These are phyloP conservation scores for Hydrangea macrophylla DNA, from an alignment of 148 eudicot species.

Conservation along the genomic window DNA sequence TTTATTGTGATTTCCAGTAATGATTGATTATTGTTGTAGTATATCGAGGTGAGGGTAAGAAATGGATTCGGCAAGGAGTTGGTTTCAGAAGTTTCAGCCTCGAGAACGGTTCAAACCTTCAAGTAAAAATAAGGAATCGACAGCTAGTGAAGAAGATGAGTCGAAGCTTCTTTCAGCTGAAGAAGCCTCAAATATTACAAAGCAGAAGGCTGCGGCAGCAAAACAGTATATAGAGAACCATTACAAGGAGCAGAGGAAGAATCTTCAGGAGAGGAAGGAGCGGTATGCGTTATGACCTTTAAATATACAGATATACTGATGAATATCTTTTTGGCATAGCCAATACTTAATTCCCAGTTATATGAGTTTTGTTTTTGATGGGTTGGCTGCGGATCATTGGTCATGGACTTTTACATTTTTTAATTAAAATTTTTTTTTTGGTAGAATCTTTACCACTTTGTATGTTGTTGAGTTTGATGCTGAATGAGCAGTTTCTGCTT, in stretches of 20 bases:
- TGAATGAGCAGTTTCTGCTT: too few species aligned
- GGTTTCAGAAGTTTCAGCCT: constrained; percentile 86
- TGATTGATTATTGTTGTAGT: constrained; percentile 13
- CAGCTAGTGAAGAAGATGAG: constrained; percentile 43
- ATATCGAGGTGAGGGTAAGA: constrained; percentile 14
- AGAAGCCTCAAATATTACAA: constrained; percentile 70
- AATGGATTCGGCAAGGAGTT: constrained; percentile 89
- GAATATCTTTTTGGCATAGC: neutral
- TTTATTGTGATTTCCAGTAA: neutral
- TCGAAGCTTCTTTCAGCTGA: constrained; percentile 43
- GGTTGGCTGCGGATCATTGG: too few species aligned
- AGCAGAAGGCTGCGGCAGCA: constrained; percentile 86
- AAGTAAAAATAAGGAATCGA: constrained; percentile 55
- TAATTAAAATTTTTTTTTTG: too few species aligned
- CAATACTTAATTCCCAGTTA: too few species aligned
- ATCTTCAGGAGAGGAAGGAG: constrained; percentile 84
- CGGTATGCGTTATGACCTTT: constrained; percentile 41
- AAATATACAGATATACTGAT: neutral
- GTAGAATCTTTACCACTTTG: too few species aligned
- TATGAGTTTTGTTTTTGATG: too few species aligned
- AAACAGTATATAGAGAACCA: constrained; percentile 95
- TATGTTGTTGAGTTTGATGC: too few species aligned
- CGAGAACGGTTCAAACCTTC: constrained; percentile 61
- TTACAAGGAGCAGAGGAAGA: constrained; percentile 97
- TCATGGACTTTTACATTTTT: too few species aligned